A percentile compares a stretch with the other conserved stretches of the same genome.
Evolutionary conservation across 2,329 filamentous ascomycete genomes (phyloP).

Genomic region (Fusarium oxysporum): DNA sequence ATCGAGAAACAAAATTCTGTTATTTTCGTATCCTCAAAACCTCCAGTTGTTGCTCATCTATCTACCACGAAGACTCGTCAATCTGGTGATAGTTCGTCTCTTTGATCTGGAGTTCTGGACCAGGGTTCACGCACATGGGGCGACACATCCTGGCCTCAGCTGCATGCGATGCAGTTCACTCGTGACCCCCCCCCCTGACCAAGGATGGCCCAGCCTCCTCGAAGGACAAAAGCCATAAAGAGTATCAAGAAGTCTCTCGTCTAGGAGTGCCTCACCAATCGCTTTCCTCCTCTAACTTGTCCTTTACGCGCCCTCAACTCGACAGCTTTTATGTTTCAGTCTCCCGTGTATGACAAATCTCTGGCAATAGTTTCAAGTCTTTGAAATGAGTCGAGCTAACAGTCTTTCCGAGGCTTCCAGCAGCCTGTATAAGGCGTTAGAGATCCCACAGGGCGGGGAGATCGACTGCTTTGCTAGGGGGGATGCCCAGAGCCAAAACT

Average conservation of each 20-base stretch:
- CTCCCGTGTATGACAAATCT: too few relatives aligned
- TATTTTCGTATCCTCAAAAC: not conserved
- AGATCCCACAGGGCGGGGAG: not conserved
- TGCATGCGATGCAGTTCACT: constrained; percentile 3
- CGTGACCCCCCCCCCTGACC: not conserved
- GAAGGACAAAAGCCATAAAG: not conserved
- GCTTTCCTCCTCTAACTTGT: not conserved
- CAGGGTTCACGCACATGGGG: not conserved
- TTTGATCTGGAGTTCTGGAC: not conserved
- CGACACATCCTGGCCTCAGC: constrained; percentile 4
- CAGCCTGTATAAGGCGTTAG: constrained; percentile 12
- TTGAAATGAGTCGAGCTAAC: not conserved
- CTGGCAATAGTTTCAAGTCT: not conserved
- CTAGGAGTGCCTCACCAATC: not conserved
- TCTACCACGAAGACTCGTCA: not conserved
- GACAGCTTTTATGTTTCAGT: not conserved
- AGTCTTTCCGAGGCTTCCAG: not conserved
- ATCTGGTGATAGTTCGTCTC: not conserved
- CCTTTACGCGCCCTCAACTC: not conserved
- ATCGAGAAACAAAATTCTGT: too few relatives aligned
- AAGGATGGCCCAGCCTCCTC: constrained; percentile 1
- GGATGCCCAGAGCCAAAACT: not conserved
- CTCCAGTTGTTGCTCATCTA: too few relatives aligned
- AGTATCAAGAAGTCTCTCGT: not conserved
- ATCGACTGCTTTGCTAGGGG: not conserved